Percentiles rank a stretch among this genome's conserved stretches.
These are phyloP conservation scores for Talaromyces piceae DNA, from an alignment of 2,329 filamentous ascomycete species.

Conservation along the genomic window DNA sequence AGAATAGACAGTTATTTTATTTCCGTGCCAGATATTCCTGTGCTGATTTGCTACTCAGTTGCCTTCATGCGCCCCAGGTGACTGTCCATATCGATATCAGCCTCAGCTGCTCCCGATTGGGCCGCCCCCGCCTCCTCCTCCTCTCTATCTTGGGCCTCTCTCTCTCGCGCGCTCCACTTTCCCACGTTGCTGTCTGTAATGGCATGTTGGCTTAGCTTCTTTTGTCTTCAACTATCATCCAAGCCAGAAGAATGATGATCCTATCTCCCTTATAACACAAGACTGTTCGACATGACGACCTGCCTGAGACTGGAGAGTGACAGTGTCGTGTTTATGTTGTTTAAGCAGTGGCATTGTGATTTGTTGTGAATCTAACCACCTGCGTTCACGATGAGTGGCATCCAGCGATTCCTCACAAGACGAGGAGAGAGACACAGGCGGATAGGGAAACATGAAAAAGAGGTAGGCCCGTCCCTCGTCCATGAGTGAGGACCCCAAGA, in stretches of 20 bases:
- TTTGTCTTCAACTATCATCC: too few relatives aligned
- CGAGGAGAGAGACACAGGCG: slow-evolving; percentile 27
- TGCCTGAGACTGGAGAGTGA: neutral
- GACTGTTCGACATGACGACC: neutral
- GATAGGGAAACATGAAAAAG: slow-evolving; percentile 24
- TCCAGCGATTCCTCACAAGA: slow-evolving; percentile 35
- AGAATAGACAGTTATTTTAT: too few relatives aligned
- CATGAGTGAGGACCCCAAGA: slow-evolving; percentile 16
- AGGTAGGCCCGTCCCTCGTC: slow-evolving; percentile 14
- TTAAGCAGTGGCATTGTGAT: neutral
- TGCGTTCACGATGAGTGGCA: slow-evolving; percentile 31
- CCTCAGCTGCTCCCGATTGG: neutral
- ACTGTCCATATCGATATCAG: neutral
- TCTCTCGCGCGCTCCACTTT: slow-evolving; percentile 1
- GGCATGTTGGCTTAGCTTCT: neutral
- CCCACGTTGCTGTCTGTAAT: neutral
- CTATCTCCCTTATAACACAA: neutral
- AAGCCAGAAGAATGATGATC: neutral
- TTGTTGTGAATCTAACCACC: neutral
- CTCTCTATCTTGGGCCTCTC: neutral
- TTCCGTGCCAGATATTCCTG: too few relatives aligned
- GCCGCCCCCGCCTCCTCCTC: neutral
- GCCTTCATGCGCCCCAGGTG: neutral
- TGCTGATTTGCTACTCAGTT: neutral
- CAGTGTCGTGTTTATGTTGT: neutral